Conservation (phyloP, 352 stramenopile species). For the Phytophthora pini region DNA sequence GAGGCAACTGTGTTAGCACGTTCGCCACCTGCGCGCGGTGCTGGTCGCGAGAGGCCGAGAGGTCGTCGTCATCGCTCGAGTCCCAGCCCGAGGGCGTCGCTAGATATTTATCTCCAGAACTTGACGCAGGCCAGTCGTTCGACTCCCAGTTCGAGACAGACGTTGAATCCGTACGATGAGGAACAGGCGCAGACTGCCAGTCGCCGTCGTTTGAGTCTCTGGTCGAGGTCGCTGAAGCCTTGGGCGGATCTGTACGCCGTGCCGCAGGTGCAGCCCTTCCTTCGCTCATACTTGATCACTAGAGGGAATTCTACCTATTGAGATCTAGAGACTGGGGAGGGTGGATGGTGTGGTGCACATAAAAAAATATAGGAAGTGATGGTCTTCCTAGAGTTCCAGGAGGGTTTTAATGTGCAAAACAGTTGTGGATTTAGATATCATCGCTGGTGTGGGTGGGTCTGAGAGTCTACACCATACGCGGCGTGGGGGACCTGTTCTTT, state of each 20-base stretch:
- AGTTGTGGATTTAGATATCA: conserved; percentile 31
- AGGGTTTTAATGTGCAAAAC: conserved; percentile 15
- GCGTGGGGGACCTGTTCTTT: conserved; percentile 68
- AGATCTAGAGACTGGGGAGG: conserved; percentile 26
- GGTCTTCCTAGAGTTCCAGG: no score
- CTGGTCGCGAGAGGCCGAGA: conserved; percentile 25
- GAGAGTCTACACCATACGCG: conserved; percentile 34
- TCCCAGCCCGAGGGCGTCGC: conserved; percentile 12
- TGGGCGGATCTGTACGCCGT: neutral
- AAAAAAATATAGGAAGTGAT: neutral
- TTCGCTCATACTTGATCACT: conserved; percentile 22
- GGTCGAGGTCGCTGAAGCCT: no score
- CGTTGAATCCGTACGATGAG: no score
- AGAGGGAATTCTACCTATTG: conserved; percentile 20
- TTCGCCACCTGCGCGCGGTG: conserved; percentile 40
- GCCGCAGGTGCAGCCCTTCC: conserved; percentile 1
- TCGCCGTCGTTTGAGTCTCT: no score
- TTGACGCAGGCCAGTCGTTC: no score
- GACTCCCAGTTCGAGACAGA: no score
- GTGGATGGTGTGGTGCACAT: conserved; percentile 15
- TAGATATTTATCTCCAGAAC: neutral
- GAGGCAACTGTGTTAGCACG: conserved; percentile 44
- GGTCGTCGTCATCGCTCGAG: conserved; percentile 34
- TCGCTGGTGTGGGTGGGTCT: conserved; percentile 17
- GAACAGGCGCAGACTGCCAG: no score